phyloP scores from a whole-genome alignment of 169 alveolate species.

The Plasmodium gallinaceum region DNA sequence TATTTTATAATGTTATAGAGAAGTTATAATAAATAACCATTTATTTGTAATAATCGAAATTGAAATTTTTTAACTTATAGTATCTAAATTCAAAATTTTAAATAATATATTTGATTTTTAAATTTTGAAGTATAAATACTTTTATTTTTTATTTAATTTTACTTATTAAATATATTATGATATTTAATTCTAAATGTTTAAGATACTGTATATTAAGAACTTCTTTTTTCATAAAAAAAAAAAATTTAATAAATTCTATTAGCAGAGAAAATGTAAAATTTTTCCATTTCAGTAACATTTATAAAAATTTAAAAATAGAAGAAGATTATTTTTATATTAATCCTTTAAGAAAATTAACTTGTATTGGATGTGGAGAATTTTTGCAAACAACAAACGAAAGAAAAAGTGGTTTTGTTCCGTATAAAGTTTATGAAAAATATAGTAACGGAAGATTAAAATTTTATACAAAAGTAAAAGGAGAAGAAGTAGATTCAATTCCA shows the following conservation, averaged over 20 bases:
- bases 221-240: constrained; percentile 1
- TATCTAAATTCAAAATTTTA: no score
- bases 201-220: not conserved
- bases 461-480: constrained; percentile 83
- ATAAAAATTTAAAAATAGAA: constrained; percentile 27
- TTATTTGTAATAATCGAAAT: no score
- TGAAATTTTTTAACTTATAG: no score
- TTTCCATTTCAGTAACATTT: constrained; percentile 10
- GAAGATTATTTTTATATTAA: constrained; percentile 66
- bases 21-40: no score
- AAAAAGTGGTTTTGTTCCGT: constrained; percentile 83
- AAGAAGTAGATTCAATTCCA: constrained; percentile 82
- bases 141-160: not conserved
- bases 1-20: no score
- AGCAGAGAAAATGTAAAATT: not conserved
- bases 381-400: constrained; percentile 80
- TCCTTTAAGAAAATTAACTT: constrained; percentile 60
- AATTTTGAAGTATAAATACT: not conserved
- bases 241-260: not conserved
- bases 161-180: no score
- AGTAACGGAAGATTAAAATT: constrained; percentile 78
- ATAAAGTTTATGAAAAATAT: constrained; percentile 71
- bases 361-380: constrained; percentile 86
- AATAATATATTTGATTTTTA: no score
- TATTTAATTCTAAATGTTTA: constrained; percentile 8